Conservation (phyloP, 345 rosid genomes). For the Dimocarpus longan region DNA sequence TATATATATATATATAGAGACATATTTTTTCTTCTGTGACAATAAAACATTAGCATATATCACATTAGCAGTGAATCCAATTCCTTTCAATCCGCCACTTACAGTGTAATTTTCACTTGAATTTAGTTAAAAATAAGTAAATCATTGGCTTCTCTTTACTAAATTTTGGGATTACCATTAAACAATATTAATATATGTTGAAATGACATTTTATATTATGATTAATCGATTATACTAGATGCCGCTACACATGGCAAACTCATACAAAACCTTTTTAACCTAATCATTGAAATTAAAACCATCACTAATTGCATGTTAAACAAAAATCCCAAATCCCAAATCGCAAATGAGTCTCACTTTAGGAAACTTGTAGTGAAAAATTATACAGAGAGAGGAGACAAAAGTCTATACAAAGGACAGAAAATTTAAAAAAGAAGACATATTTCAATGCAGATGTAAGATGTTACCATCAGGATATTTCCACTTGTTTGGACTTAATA, state of each 20-base stretch:
- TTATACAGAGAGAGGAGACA: neutral
- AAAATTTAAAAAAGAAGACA: neutral
- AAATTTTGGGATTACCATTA: neutral
- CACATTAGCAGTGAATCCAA: too few relatives aligned
- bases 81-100: too few relatives aligned
- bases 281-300: neutral
- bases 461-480: neutral
- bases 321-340: neutral
- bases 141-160: neutral
- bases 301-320: neutral
- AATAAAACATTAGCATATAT: too few relatives aligned
- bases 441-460: neutral
- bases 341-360: constrained; percentile 2
- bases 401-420: neutral
- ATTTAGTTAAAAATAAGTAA: too few relatives aligned
- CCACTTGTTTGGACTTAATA: neutral
- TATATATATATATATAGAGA: too few relatives aligned
- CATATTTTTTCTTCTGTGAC: too few relatives aligned
- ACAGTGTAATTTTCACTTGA: too few relatives aligned
- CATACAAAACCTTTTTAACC: neutral
- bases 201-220: neutral
- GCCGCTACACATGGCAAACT: neutral
- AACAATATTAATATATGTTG: neutral
- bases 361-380: neutral
- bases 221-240: neutral